Conservation (phyloP, 768 basidiomycete species). For the Scleroderma bovista region DNA sequence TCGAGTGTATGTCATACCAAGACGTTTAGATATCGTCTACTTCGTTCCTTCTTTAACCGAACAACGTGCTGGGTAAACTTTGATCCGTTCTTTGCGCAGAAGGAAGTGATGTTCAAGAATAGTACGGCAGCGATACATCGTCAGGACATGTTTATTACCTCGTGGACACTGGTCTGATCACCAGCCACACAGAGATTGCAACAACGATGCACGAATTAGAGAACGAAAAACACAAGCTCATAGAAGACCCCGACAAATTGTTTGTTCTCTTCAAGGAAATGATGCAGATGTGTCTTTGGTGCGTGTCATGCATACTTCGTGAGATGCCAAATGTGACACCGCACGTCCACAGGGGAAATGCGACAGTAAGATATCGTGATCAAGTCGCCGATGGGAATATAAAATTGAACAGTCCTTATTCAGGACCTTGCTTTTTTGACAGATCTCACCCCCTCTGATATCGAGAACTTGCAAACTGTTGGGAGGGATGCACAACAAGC, state of each 20-base stretch:
- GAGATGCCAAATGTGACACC: not conserved
- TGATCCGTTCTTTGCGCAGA: slow-evolving; percentile 82
- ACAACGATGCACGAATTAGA: slow-evolving; percentile 65
- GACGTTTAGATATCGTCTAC: slow-evolving; percentile 65
- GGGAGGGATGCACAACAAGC: slow-evolving; percentile 76
- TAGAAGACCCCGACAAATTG: slow-evolving; percentile 47
- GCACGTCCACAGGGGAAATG: slow-evolving; percentile 73
- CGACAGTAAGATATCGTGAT: slow-evolving; percentile 54
- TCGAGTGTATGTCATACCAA: not conserved
- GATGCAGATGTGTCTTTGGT: slow-evolving; percentile 87
- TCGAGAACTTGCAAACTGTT: slow-evolving; percentile 76
- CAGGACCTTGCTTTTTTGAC: slow-evolving; percentile 92
- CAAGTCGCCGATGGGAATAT: not conserved
- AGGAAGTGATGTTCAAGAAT: slow-evolving; percentile 74
- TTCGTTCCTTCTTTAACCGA: slow-evolving; percentile 66
- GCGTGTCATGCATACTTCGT: not conserved
- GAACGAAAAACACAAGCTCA: slow-evolving; percentile 38
- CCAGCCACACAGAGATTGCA: slow-evolving; percentile 53
- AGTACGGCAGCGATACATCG: slow-evolving; percentile 75
- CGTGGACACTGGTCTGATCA: not conserved
- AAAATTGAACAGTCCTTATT: not conserved
- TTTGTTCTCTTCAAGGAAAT: slow-evolving; percentile 72
- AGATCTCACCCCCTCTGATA: slow-evolving; percentile 76
- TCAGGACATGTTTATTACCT: slow-evolving; percentile 32
- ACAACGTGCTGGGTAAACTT: slow-evolving; percentile 66